Evolutionary conservation across 2,329 filamentous ascomycete genomes (phyloP), one percentile per base, ranked within the genome.

Genomic region (Calonectria fujianensis): DNA sequence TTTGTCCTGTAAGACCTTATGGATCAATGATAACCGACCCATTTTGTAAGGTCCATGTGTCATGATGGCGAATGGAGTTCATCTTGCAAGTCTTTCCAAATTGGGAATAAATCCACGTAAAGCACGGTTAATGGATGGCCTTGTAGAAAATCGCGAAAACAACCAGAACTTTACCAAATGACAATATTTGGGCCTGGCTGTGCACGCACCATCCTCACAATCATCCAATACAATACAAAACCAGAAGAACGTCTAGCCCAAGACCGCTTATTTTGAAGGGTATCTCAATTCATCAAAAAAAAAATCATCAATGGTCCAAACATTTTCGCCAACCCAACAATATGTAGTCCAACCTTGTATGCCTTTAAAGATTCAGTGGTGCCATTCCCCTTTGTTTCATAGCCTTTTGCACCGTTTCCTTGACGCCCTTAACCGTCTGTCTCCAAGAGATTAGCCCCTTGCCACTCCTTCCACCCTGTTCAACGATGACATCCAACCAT

Each of bases 401-500:
- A 9, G 92, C 92, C 27, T 81, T 82, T 80, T 93, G 91, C 29
- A 93, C 88, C 27, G 86, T 86, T 3, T 80, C 81, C 81, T 90
- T 90, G 59, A 91, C 85, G 4, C 81, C 83, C 37, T 75, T 78
- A 31, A 90, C 78, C 2, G 88, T 87, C 65, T 81, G 80, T 57
- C 78, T 82, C 92, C 92, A 93, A 32, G 82, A 81, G 70, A 82
- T 80, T 72, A 84, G 86, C 7, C 85, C 89, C 64, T 72, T 79
- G 2, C 82, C 83, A 3, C 80, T 82, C 6, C 80, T 82, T 10
- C 83, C 84, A 39, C 86, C 87, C 57, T 89, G 88, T 59, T 90
- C 89, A 9, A 93, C 87, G 27, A 93, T 77, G 80, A 90, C 87
- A 52, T 87, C 87, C 64, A 93, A 78, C 95, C 95, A 98, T 77